A percentile compares a stretch with the other conserved stretches of the same genome.
These are phyloP conservation scores for Jacaranda mimosifolia DNA, from an alignment of 257 asterid species.

Conservation along the genomic window DNA sequence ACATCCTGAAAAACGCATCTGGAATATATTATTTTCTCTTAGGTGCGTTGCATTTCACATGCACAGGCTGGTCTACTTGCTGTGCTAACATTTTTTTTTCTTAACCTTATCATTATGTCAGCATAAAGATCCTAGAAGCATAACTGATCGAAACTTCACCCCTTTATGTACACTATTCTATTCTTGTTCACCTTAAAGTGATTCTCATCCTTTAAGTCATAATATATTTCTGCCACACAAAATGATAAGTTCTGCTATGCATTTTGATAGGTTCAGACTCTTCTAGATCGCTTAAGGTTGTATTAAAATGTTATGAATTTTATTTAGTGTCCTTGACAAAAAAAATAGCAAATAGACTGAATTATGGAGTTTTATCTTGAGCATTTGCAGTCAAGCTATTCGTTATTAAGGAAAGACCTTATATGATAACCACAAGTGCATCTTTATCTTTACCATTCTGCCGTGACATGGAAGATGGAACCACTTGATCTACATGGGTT, in stretches of 20 bases:
- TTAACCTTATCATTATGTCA: no score
- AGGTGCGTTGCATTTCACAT: no score
- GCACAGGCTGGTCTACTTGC: no score
- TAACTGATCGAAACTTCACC: no score
- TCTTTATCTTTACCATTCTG: no score
- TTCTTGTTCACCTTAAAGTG: no score
- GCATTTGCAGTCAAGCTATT: neutral
- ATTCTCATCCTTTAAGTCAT: neutral
- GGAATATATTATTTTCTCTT: no score
- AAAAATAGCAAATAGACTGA: slow-evolving; percentile 16
- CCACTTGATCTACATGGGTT: neutral
- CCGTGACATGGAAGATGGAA: slow-evolving; percentile 17
- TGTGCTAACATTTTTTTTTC: no score
- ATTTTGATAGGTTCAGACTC: neutral
- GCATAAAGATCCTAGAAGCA: no score
- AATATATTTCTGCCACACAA: neutral
- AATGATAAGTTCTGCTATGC: neutral
- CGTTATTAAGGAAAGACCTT: neutral
- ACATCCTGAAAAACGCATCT: no score
- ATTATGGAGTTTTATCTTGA: slow-evolving; percentile 6
- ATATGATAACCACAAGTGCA: neutral
- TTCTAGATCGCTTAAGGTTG: slow-evolving; percentile 6
- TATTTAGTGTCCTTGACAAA: slow-evolving; percentile 7
- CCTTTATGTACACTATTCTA: no score
- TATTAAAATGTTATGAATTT: neutral